Evolutionary conservation across 2,329 filamentous ascomycete genomes (phyloP).

Genomic region (Nothophaeocryptopus gaeumannii): DNA sequence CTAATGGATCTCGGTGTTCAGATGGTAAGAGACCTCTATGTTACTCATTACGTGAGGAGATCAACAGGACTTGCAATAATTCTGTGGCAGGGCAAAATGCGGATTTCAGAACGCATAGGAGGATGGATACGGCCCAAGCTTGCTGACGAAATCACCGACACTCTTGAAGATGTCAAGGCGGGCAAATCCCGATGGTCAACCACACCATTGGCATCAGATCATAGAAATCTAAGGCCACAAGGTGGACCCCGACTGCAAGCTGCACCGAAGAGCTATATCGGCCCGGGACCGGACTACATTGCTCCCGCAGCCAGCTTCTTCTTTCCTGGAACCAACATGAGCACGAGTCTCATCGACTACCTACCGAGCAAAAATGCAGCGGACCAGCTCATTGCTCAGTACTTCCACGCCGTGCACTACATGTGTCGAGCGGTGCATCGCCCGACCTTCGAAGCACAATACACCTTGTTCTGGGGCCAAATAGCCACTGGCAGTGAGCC

Average conservation of each 20-base stretch:
- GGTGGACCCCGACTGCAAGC: conserved; percentile 24
- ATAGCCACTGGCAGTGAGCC: conserved; percentile 61
- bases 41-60: too few species aligned
- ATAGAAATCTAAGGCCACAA: conserved; percentile 20
- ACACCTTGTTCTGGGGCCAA: conserved; percentile 63
- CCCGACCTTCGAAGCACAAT: conserved; percentile 64
- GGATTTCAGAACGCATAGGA: conserved; percentile 70
- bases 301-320: conserved; percentile 66
- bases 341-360: conserved; percentile 55
- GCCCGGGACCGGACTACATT: conserved; percentile 64
- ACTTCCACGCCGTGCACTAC: conserved; percentile 66
- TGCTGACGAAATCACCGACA: conserved; percentile 60
- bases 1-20: conserved; percentile 69
- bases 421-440: conserved; percentile 67
- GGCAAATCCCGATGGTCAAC: conserved; percentile 25
- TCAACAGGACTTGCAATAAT: too few species aligned
- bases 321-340: conserved; percentile 54
- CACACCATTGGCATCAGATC: conserved; percentile 17
- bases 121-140: conserved; percentile 69
- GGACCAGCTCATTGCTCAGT: conserved; percentile 63
- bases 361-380: conserved; percentile 58
- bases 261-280: conserved; percentile 52
- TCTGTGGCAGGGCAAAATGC: conserved; percentile 56
- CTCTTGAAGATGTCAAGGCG: conserved; percentile 31
- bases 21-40: conserved; percentile 37